Evolutionary conservation across 805 yeast species (phyloP).

Genomic region (Metschnikowia vanudenii): DNA sequence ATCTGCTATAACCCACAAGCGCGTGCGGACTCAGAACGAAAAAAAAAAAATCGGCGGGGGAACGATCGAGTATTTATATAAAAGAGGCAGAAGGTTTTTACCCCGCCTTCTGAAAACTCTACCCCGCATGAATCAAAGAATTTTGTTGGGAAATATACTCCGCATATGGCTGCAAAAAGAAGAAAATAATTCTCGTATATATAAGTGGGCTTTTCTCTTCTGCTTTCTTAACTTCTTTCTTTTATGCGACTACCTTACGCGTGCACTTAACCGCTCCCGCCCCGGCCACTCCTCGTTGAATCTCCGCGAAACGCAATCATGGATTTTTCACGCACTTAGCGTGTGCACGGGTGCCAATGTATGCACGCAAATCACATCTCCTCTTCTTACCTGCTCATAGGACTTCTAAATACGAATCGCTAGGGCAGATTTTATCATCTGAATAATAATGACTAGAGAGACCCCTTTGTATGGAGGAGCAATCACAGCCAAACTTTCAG

Average conservation of each 20-base stretch:
- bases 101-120: background rate
- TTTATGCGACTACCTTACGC: too few species aligned
- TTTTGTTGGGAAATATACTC: background rate
- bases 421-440: background rate
- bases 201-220: too few species aligned
- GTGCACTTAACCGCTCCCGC: too few species aligned
- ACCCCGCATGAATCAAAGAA: background rate
- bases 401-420: background rate
- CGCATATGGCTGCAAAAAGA: background rate
- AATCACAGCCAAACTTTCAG: conserved; percentile 56
- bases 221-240: too few species aligned
- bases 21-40: background rate
- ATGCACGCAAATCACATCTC: too few species aligned
- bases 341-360: too few species aligned
- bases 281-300: too few species aligned
- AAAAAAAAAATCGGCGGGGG: background rate
- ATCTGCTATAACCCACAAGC: background rate
- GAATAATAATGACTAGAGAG: background rate
- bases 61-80: conserved; percentile 1
- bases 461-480: conserved; percentile 66
- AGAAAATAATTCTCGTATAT: too few species aligned
- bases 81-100: background rate
- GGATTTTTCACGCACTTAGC: too few species aligned
- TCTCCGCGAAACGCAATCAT: too few species aligned
- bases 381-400: background rate